Evolutionary conservation across 306 rosid species (phyloP).

Genomic region (Cyclanthera cordifolia): DNA sequence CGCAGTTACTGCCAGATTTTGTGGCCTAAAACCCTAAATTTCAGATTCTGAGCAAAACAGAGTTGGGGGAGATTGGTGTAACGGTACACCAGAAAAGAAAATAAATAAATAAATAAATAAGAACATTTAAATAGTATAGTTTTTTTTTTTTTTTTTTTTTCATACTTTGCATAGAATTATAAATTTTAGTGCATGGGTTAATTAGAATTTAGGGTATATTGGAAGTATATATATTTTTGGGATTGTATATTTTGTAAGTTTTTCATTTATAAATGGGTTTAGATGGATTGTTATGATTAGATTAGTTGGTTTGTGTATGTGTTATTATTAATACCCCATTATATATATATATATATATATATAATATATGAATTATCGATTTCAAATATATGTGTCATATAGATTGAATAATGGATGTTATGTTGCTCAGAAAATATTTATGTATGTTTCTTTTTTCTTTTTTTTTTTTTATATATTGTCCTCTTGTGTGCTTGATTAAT

Average conservation of each 20-base stretch:
- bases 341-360: slow-evolving; percentile 45
- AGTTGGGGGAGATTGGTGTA: background rate
- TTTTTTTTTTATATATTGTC: too few species aligned
- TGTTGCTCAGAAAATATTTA: background rate
- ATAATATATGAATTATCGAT: slow-evolving; percentile 19
- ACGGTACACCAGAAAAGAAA: too few species aligned
- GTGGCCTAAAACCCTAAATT: slow-evolving; percentile 63
- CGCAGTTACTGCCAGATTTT: slow-evolving; percentile 82
- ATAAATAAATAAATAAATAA: background rate
- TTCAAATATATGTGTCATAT: background rate
- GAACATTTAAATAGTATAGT: slow-evolving; percentile 44
- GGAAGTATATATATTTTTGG: slow-evolving; percentile 56
- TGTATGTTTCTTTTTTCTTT: background rate
- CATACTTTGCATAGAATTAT: slow-evolving; percentile 63
- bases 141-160: slow-evolving; percentile 6
- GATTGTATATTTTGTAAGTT: slow-evolving; percentile 85
- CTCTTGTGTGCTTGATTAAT: too few species aligned
- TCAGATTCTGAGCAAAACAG: background rate
- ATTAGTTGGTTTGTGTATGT: slow-evolving; percentile 33
- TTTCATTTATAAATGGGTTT: slow-evolving; percentile 48
- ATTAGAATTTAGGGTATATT: slow-evolving; percentile 44
- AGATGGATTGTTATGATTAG: slow-evolving; percentile 57
- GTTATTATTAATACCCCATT: slow-evolving; percentile 27
- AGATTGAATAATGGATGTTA: background rate
- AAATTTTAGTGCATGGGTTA: slow-evolving; percentile 57